Conservation (phyloP, 1,284 basidiomycete genomes). For the Ganoderma multipileum region DNA sequence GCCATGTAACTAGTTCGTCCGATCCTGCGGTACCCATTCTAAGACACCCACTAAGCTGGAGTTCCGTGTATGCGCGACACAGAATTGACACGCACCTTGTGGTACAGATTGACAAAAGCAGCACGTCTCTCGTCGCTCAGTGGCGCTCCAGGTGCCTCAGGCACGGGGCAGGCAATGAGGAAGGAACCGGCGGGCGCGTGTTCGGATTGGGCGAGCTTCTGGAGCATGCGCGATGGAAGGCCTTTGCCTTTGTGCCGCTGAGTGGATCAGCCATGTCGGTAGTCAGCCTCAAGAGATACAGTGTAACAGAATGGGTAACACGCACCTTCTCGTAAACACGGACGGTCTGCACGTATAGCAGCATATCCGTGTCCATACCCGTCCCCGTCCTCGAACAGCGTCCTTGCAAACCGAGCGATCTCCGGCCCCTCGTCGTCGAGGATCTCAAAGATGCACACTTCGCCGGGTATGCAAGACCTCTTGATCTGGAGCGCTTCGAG, state of each 20-base stretch:
- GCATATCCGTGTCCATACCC: not conserved
- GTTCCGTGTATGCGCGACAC: not conserved
- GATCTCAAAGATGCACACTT: slow-evolving; percentile 29
- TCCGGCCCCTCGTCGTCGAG: slow-evolving; percentile 42
- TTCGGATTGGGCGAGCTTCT: slow-evolving; percentile 33
- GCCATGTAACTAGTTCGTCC: slow-evolving; percentile 26
- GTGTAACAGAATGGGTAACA: too few relatives aligned
- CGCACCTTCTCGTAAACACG: slow-evolving; percentile 35
- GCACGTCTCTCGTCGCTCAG: not conserved
- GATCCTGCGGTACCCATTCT: slow-evolving; percentile 28
- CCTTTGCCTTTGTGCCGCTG: slow-evolving; percentile 30
- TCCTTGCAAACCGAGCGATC: slow-evolving; percentile 38
- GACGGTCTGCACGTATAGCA: slow-evolving; percentile 39
- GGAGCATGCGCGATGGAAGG: slow-evolving; percentile 37
- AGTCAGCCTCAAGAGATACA: not conserved
- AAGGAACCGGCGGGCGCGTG: slow-evolving; percentile 27
- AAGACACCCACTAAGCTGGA: not conserved
- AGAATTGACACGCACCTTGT: not conserved
- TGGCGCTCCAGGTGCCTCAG: not conserved
- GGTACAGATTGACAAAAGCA: not conserved
- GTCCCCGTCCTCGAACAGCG: slow-evolving; percentile 11
- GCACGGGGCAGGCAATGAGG: slow-evolving; percentile 33
- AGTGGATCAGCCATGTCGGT: not conserved
- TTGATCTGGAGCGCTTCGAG: slow-evolving; percentile 21
- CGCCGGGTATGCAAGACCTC: slow-evolving; percentile 6